Percentiles rank a stretch among this genome's conserved stretches.
These are phyloP conservation scores for Alternaria brassicicola DNA, from an alignment of 2,329 filamentous ascomycete genomes.

Conservation along the genomic window DNA sequence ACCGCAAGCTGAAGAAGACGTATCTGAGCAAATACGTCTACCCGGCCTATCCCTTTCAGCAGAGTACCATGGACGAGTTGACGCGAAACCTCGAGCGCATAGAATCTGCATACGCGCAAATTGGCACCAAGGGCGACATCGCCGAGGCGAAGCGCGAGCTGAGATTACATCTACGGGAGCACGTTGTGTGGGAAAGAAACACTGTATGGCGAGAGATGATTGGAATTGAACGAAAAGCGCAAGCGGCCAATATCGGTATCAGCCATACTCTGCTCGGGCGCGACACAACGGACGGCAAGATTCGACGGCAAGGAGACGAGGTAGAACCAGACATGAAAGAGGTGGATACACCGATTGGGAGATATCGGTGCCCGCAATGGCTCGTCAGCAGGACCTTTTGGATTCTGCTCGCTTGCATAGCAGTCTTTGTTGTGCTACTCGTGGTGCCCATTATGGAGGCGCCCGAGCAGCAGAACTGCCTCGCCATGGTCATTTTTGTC, in stretches of 20 bases:
- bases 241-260: constrained; percentile 88
- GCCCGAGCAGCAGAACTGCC: constrained; percentile 91
- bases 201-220: constrained; percentile 99
- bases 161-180: constrained; percentile 87
- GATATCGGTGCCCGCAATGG: constrained; percentile 78
- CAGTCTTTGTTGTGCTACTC: constrained; percentile 75
- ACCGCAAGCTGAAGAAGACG: constrained; percentile 75
- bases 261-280: constrained; percentile 78
- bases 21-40: constrained; percentile 80
- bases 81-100: constrained; percentile 75
- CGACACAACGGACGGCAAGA: constrained; percentile 69
- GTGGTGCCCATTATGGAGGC: constrained; percentile 81
- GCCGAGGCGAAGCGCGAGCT: constrained; percentile 81
- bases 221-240: constrained; percentile 91
- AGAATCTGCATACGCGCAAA: constrained; percentile 78
- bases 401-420: constrained; percentile 72
- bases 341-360: constrained; percentile 79
- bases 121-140: constrained; percentile 82
- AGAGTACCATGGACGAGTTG: constrained; percentile 71
- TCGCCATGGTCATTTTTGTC: constrained; percentile 92
- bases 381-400: constrained; percentile 82
- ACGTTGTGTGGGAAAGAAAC: constrained; percentile 98
- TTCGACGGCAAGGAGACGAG: constrained; percentile 84
- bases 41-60: constrained; percentile 79
- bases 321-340: constrained; percentile 69